A percentile compares a stretch with the other conserved stretches of the same genome.
These are phyloP conservation scores for Vaccinium vitisidaea DNA, from an alignment of 148 eudicot species.

Conservation along the genomic window DNA sequence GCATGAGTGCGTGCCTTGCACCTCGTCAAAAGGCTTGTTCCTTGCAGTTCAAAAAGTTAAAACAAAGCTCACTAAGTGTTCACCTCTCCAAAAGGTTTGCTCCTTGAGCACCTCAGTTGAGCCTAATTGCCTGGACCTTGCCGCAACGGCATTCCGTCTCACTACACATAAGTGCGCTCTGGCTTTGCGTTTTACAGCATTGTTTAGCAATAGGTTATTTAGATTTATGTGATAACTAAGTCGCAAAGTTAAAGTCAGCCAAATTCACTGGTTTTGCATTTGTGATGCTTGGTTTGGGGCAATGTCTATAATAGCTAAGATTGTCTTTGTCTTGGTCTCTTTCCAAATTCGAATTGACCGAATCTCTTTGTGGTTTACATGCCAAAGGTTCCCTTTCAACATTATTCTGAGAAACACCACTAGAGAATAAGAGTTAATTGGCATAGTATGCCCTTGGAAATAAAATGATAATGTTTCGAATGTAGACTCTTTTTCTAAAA, in stretches of 20 bases:
- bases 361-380: background rate
- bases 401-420: background rate
- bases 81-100: background rate
- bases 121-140: background rate
- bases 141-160: background rate
- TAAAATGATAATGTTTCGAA: background rate
- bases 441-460: background rate
- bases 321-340: background rate
- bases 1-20: background rate
- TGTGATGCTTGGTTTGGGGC: slow-evolving; percentile 2
- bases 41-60: background rate
- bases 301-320: background rate
- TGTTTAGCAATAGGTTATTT: background rate
- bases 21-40: background rate
- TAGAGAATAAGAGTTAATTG: background rate
- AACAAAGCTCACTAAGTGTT: background rate
- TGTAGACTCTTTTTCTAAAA: background rate
- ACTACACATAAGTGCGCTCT: background rate
- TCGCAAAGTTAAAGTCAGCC: background rate
- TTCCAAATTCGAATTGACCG: background rate
- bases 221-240: background rate
- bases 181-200: background rate
- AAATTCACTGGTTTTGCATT: background rate
- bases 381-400: background rate
- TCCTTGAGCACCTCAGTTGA: background rate